Conservation (phyloP, 805 yeast genomes). For the Wickerhamiella kurtzmanii region DNA sequence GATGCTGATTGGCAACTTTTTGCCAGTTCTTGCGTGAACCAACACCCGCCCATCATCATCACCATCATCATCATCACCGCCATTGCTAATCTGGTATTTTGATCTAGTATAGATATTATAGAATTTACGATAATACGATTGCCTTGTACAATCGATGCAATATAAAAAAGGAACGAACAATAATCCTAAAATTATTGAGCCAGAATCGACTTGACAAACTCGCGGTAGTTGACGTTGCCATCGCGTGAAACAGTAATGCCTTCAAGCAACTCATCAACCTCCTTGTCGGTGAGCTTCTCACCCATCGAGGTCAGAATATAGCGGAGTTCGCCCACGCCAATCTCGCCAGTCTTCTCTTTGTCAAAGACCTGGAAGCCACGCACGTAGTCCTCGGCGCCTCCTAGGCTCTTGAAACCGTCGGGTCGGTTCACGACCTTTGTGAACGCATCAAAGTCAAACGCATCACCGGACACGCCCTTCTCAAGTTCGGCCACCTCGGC, state of each 20-base stretch:
- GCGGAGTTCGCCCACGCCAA: slow-evolving; percentile 92
- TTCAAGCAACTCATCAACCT: slow-evolving; percentile 90
- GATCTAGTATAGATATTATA: too few relatives aligned
- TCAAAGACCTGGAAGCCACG: slow-evolving; percentile 96
- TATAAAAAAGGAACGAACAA: background rate
- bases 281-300: slow-evolving; percentile 78
- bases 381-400: slow-evolving; percentile 84
- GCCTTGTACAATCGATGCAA: too few relatives aligned
- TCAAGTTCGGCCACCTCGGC: slow-evolving; percentile 63
- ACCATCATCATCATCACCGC: too few relatives aligned
- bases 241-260: slow-evolving; percentile 90
- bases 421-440: slow-evolving; percentile 69
- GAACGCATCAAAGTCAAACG: slow-evolving; percentile 61
- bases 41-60: background rate
- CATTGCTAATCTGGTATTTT: too few relatives aligned
- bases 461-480: slow-evolving; percentile 26
- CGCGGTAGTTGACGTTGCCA: slow-evolving; percentile 84
- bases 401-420: slow-evolving; percentile 63
- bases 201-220: slow-evolving; percentile 83
- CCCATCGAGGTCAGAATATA: slow-evolving; percentile 93
- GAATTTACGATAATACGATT: background rate
- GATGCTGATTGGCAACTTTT: slow-evolving; percentile 89
- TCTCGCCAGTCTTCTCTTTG: slow-evolving; percentile 87
- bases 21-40: slow-evolving; percentile 41
- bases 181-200: slow-evolving; percentile 45